Evolutionary conservation across 1,284 basidiomycete genomes (phyloP).

Genomic region (Microstroma glucosiphilum): DNA sequence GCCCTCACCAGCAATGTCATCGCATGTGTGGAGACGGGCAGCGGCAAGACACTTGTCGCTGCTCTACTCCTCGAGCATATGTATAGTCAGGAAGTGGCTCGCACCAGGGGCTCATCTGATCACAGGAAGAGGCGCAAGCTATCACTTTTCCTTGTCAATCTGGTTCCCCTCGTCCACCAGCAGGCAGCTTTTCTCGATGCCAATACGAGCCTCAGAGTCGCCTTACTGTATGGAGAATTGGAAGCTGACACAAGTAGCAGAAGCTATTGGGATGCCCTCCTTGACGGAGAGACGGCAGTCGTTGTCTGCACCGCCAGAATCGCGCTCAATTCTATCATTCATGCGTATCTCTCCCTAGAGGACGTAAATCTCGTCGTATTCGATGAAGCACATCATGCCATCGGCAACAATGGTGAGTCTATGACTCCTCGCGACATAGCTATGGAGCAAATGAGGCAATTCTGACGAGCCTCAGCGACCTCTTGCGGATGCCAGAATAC

Average conservation of each 20-base stretch:
- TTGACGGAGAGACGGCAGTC: constrained; percentile 17
- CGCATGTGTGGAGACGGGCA: constrained; percentile 37
- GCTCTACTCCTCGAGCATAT: constrained; percentile 33
- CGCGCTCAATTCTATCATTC: constrained; percentile 31
- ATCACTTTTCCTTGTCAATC: constrained; percentile 30
- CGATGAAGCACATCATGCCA: constrained; percentile 36
- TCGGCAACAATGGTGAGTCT: constrained; percentile 19
- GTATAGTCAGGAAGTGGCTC: background rate
- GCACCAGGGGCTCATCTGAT: background rate
- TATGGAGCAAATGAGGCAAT: background rate
- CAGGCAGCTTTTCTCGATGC: constrained; percentile 31
- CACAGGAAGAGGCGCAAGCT: background rate
- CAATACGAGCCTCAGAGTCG: constrained; percentile 24
- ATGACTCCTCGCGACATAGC: background rate
- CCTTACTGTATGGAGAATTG: constrained; percentile 27
- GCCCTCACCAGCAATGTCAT: constrained; percentile 22
- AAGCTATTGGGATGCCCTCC: background rate
- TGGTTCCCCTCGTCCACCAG: constrained; percentile 36
- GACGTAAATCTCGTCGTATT: constrained; percentile 33
- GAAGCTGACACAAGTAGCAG: constrained; percentile 11
- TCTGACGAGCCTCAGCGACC: background rate
- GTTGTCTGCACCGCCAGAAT: constrained; percentile 33
- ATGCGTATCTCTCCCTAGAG: constrained; percentile 29
- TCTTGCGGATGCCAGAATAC: background rate
- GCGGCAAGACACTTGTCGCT: constrained; percentile 39